These are phyloP conservation scores for Tetradesmus obliquus DNA, from an alignment of 139 green algal species.

Conservation along the genomic window DNA sequence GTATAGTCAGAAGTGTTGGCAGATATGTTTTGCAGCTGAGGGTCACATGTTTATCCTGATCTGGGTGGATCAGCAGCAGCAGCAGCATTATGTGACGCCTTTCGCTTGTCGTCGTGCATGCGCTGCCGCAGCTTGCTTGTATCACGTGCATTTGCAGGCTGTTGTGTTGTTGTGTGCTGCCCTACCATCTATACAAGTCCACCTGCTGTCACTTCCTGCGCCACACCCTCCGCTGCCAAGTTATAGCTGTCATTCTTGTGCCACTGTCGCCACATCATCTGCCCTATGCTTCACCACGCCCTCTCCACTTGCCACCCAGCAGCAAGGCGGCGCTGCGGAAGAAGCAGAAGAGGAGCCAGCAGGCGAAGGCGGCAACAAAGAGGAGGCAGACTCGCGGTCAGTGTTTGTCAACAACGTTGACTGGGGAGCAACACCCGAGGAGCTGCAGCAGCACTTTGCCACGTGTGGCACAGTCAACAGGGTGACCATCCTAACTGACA, in stretches of 20 bases:
- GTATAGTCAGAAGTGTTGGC: neutral
- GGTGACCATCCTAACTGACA: slow-evolving; percentile 98
- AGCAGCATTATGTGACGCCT: neutral
- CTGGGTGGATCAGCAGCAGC: neutral
- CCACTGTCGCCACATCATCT: neutral
- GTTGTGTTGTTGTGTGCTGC: too few species aligned
- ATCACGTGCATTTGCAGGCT: too few species aligned
- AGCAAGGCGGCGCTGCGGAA: slow-evolving; percentile 16
- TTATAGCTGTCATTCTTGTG: neutral
- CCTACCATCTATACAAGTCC: too few species aligned
- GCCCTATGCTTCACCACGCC: neutral
- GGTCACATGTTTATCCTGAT: neutral
- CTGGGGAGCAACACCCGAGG: slow-evolving; percentile 94
- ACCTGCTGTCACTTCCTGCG: too few species aligned
- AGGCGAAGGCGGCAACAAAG: slow-evolving; percentile 61
- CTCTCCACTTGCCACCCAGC: neutral
- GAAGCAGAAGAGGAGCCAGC: slow-evolving; percentile 41
- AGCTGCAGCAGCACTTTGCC: slow-evolving; percentile 94
- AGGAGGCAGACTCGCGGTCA: slow-evolving; percentile 89
- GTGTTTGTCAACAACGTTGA: slow-evolving; percentile 97
- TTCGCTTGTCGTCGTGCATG: neutral
- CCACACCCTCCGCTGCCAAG: too few species aligned
- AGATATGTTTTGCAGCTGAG: neutral
- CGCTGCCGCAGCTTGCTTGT: too few species aligned
- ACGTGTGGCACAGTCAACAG: slow-evolving; percentile 97